Evolutionary conservation across 768 basidiomycete genomes (phyloP).

Genomic region (Dioszegia crocea): DNA sequence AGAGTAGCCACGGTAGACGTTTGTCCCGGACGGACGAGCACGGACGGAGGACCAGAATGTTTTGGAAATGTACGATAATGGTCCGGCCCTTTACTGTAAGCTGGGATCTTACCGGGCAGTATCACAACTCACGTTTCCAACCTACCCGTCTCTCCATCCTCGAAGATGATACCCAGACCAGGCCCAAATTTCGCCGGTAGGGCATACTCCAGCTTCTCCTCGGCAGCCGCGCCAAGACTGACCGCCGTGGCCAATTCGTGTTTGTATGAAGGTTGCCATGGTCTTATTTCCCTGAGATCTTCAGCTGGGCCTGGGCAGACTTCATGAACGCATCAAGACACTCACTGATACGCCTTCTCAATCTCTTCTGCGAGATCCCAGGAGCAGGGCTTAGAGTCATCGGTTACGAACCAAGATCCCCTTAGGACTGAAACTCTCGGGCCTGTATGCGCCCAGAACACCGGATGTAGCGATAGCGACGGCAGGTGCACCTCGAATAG

Average conservation of each 20-base stretch:
- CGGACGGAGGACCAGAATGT: conserved; percentile 47
- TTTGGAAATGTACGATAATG: conserved; percentile 43
- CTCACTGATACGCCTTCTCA: conserved; percentile 49
- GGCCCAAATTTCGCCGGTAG: conserved; percentile 39
- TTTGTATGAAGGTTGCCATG: conserved; percentile 51
- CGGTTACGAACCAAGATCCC: conserved; percentile 52
- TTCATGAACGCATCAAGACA: neutral
- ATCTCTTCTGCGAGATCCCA: conserved; percentile 50
- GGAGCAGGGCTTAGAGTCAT: conserved; percentile 51
- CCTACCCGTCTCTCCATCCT: conserved; percentile 49
- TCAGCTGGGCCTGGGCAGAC: conserved; percentile 8
- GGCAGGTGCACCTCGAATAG: conserved; percentile 47
- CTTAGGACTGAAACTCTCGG: conserved; percentile 50
- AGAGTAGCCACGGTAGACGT: conserved; percentile 51
- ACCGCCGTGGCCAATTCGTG: conserved; percentile 51
- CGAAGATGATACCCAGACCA: conserved; percentile 49
- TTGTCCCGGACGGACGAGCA: conserved; percentile 45
- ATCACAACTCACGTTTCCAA: conserved; percentile 45
- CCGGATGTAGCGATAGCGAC: conserved; percentile 49
- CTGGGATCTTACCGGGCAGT: neutral
- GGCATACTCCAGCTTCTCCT: conserved; percentile 51
- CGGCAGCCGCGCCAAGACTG: conserved; percentile 47
- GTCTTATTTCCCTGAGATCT: conserved; percentile 43
- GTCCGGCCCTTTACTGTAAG: conserved; percentile 26
- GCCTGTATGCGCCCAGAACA: conserved; percentile 52